Conservation (phyloP, 345 rosid species). For the Excoecaria cochinchinensis region DNA sequence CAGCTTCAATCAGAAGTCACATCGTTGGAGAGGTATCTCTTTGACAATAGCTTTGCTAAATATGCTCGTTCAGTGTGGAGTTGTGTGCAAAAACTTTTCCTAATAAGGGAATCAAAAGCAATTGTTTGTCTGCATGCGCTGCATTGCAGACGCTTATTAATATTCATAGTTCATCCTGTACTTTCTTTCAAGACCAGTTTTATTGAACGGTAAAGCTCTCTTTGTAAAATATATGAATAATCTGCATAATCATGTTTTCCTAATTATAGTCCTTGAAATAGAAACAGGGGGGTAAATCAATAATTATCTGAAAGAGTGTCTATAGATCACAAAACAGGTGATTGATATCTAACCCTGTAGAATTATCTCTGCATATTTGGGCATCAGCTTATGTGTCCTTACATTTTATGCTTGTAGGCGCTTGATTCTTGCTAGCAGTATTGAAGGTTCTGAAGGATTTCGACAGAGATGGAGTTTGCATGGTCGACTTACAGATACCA, state of each 20-base stretch:
- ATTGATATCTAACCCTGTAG: not conserved
- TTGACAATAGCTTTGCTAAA: not conserved
- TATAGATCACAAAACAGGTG: not conserved
- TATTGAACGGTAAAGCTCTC: too few species aligned
- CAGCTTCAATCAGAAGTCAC: conserved; percentile 86
- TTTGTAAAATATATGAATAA: too few species aligned
- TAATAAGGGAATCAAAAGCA: not conserved
- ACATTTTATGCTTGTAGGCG: conserved; percentile 40
- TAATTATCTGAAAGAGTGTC: not conserved
- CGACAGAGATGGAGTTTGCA: conserved; percentile 96
- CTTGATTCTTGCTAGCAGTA: conserved; percentile 87
- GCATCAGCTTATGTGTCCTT: conserved; percentile 9
- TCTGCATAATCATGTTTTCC: not conserved
- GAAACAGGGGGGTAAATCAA: not conserved
- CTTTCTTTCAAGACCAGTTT: too few species aligned
- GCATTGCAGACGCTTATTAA: too few species aligned
- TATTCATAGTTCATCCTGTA: too few species aligned
- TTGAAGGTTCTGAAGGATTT: conserved; percentile 86
- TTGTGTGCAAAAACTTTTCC: not conserved
- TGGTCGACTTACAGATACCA: conserved; percentile 80
- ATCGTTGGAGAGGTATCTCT: conserved; percentile 70
- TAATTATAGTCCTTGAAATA: not conserved
- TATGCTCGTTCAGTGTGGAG: not conserved
- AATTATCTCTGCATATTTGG: not conserved
- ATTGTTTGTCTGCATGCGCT: not conserved